Evolutionary conservation across 1,284 basidiomycete species (phyloP).

Genomic region (Sanghuangporus weigelae): DNA sequence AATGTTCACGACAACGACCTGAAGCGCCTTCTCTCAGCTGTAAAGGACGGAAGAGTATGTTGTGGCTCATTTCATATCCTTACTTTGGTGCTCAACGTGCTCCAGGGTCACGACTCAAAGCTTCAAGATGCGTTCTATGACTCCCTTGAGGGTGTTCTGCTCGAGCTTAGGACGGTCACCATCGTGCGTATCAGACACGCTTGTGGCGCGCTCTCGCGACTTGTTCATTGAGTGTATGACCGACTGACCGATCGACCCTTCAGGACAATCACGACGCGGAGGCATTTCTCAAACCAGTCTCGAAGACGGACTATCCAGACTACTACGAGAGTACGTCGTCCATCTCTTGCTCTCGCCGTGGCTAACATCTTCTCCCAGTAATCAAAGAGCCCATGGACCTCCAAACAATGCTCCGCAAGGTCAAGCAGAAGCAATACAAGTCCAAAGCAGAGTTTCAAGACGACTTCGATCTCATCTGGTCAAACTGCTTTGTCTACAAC

Average conservation of each 20-base stretch:
- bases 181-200: conserved; percentile 46
- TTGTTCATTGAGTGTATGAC: background rate
- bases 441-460: conserved; percentile 90
- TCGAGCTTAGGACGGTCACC: conserved; percentile 75
- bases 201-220: conserved; percentile 13
- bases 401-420: conserved; percentile 86
- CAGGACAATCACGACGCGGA: conserved; percentile 85
- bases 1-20: conserved; percentile 55
- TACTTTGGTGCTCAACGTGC: conserved; percentile 24
- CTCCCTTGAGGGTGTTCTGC: conserved; percentile 80
- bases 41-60: conserved; percentile 74
- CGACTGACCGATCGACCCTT: conserved; percentile 14
- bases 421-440: conserved; percentile 89
- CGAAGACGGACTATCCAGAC: conserved; percentile 82
- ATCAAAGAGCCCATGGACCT: conserved; percentile 94
- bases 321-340: conserved; percentile 73
- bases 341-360: background rate
- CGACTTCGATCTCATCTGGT: conserved; percentile 96
- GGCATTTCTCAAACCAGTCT: conserved; percentile 86
- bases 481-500: conserved; percentile 93
- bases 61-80: conserved; percentile 4
- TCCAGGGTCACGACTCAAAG: conserved; percentile 61
- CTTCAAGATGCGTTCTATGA: conserved; percentile 89
- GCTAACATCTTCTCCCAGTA: conserved; percentile 42
- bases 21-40: conserved; percentile 62